A percentile compares a stretch with the other conserved stretches of the same genome.
Evolutionary conservation across 768 basidiomycete species (phyloP).

Genomic region (Suillus tomentosus): DNA sequence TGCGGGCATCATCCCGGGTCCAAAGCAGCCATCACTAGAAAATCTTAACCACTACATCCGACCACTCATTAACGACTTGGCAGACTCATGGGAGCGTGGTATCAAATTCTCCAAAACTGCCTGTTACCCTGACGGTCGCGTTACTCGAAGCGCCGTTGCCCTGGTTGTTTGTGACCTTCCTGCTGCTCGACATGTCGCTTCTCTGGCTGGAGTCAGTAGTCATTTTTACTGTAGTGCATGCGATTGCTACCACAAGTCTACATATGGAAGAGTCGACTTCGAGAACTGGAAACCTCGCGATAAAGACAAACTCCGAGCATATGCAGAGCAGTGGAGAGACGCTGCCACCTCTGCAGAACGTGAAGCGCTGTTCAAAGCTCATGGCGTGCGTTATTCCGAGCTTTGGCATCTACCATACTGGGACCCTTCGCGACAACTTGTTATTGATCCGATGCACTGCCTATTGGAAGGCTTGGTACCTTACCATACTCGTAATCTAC

Average conservation of each 20-base stretch:
- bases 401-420: constrained; percentile 24
- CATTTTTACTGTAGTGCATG: constrained; percentile 35
- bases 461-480: too few relatives aligned
- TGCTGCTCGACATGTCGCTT: constrained; percentile 24
- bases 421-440: constrained; percentile 17
- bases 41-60: too few relatives aligned
- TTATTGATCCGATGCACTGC: constrained; percentile 24
- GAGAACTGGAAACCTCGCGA: constrained; percentile 17
- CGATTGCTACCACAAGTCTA: constrained; percentile 16
- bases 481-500: background rate
- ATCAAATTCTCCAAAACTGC: constrained; percentile 19
- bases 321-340: constrained; percentile 16
- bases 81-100: constrained; percentile 18
- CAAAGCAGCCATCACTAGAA: too few relatives aligned
- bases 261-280: constrained; percentile 9
- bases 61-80: constrained; percentile 16
- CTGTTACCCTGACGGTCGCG: constrained; percentile 12
- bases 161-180: constrained; percentile 35
- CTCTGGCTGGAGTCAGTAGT: constrained; percentile 25
- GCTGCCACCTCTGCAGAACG: constrained; percentile 9
- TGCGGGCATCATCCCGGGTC: too few relatives aligned
- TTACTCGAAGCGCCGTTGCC: constrained; percentile 22
- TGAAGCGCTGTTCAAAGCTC: constrained; percentile 14
- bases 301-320: constrained; percentile 11
- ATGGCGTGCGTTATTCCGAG: constrained; percentile 20